Base-by-base conservation (phyloP, 176 grass and related monocot species). In the Eremochloa ophiuroides region DNA sequence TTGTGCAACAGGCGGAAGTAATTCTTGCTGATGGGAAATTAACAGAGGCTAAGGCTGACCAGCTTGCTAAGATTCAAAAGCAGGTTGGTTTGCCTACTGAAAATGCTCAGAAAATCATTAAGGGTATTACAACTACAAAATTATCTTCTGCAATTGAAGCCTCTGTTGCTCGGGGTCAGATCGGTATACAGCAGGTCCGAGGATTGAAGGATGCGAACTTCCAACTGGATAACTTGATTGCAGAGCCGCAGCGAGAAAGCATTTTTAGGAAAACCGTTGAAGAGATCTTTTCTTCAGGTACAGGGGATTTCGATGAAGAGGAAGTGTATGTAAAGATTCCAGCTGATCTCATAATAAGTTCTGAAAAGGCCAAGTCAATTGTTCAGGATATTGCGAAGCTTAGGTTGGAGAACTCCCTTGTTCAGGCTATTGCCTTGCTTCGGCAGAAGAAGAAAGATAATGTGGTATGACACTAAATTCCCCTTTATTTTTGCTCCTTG, bases 21-120 rank as follows among this genome's bases (percentile, higher is more conserved):
- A 93, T 99, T 89, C 89, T 99, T 88, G 90, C 96, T 80, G 96
- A 99, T 71, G 96, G 96, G 18, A 88, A 99, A 73, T 74, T 99
- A 70, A 93, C 93, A 55, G 92, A 99, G 68, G 83, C 93, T 55
- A 93, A 90, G 59, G 88, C 94, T 38, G 93, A 99, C 29, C 96
- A 95, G 78, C 93, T 99, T 23, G 81, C 88, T 67, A 92, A 86
- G 81, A 88, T 99, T 74, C 96, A 99, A 80, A 95, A 90, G 71
- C 88, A 93, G 83, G 91, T 99, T 67, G 91, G 91, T 66, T 80
- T 99, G 60, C 93, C 96, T 51, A 88, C 87, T 8, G 93, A 93
- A 59, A n/a, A 99, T 77, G 93, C 96, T 46, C 96, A 95, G 69
- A 99, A 93, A 84, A 92, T 99, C 42, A 95, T 99, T 38, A 99